Evolutionary conservation across 495 filamentous ascomycete genomes (phyloP).

Genomic region (Chaetomium tenue): DNA sequence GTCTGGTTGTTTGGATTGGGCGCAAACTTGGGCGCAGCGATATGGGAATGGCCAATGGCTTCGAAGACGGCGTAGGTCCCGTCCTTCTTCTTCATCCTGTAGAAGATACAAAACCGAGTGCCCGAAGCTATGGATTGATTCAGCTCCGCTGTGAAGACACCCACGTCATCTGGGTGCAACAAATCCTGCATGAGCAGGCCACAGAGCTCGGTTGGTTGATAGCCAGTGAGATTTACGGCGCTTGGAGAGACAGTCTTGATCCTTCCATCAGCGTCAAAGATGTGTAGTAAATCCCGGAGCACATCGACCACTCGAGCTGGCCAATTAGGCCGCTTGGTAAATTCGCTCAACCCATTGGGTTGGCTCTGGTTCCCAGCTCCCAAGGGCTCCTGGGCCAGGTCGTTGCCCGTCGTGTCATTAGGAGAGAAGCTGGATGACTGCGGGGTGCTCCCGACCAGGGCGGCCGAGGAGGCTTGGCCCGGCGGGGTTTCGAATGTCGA

Average conservation of each 20-base stretch:
- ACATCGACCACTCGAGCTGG: constrained; percentile 84
- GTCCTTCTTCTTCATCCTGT: constrained; percentile 77
- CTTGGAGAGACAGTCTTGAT: constrained; percentile 85
- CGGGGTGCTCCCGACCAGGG: constrained; percentile 6
- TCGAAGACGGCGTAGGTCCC: constrained; percentile 78
- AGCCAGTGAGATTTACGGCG: constrained; percentile 73
- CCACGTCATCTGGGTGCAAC: constrained; percentile 85
- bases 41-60: constrained; percentile 86
- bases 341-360: constrained; percentile 63
- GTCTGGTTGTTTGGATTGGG: constrained; percentile 62
- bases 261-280: constrained; percentile 78
- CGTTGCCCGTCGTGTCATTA: constrained; percentile 18
- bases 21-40: constrained; percentile 63
- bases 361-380: background rate
- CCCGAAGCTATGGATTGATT: constrained; percentile 86
- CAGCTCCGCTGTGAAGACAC: constrained; percentile 82
- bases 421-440: constrained; percentile 24
- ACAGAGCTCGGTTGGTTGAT: constrained; percentile 64
- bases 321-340: constrained; percentile 86
- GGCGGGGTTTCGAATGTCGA: constrained; percentile 21
- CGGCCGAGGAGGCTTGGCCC: constrained; percentile 10
- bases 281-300: constrained; percentile 82
- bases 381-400: background rate
- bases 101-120: constrained; percentile 79
- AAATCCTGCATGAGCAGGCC: constrained; percentile 73